These are phyloP conservation scores for Themeda triandra DNA, from an alignment of 176 grass and related monocot species.

Conservation along the genomic window DNA sequence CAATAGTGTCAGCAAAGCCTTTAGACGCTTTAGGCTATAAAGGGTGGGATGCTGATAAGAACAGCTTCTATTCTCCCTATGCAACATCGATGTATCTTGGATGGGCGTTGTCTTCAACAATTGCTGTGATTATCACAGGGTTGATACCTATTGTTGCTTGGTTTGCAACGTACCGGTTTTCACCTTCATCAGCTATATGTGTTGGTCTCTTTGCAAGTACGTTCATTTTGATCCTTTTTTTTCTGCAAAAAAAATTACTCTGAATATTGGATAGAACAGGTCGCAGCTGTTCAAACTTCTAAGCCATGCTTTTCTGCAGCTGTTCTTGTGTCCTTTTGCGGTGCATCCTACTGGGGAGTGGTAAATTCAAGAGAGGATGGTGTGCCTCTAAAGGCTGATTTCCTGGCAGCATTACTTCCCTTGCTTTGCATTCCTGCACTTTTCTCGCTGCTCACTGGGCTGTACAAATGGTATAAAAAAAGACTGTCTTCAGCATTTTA, in stretches of 20 bases:
- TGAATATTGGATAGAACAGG: conserved; percentile 17
- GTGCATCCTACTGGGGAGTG: conserved; percentile 89
- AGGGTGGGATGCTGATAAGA: conserved; percentile 85
- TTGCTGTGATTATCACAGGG: conserved; percentile 76
- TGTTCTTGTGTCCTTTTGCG: conserved; percentile 83
- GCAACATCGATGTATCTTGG: conserved; percentile 97
- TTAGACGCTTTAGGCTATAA: conserved; percentile 95
- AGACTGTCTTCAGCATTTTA: conserved; percentile 8
- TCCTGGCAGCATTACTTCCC: conserved; percentile 93
- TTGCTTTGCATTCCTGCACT: conserved; percentile 93
- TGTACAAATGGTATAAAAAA: conserved; percentile 86
- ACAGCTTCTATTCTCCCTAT: conserved; percentile 83
- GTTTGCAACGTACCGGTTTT: conserved; percentile 95
- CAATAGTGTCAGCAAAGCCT: conserved; percentile 95
- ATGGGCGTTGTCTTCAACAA: conserved; percentile 86
- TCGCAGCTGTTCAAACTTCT: neutral
- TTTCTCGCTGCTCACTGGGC: conserved; percentile 77
- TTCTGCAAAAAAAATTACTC: neutral
- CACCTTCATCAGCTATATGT: conserved; percentile 86
- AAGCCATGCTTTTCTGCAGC: conserved; percentile 55
- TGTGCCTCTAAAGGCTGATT: conserved; percentile 88
- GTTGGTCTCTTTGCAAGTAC: conserved; percentile 80
- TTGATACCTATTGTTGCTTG: conserved; percentile 89
- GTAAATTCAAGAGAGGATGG: conserved; percentile 81
- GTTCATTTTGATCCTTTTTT: conserved; percentile 23